phyloP scores from a whole-genome alignment of 768 basidiomycete species.

The Lactarius pseudohatsudake region DNA sequence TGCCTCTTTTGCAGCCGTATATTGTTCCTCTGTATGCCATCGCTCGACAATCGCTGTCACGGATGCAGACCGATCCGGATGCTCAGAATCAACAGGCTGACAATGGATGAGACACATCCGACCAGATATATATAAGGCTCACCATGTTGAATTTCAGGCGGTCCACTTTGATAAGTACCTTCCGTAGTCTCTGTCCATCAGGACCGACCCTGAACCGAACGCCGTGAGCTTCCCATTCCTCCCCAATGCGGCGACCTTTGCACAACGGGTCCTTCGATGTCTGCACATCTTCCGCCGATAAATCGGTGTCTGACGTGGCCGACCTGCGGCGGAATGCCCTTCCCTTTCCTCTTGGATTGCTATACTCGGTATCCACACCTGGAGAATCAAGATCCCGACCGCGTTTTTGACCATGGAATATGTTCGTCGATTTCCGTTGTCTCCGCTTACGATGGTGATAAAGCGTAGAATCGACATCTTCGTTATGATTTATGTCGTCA shows the following conservation, averaged over 20 bases:
- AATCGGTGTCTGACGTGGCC: constrained; percentile 47
- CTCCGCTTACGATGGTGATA: constrained; percentile 52
- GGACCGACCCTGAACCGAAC: constrained; percentile 68
- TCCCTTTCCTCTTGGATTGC: constrained; percentile 37
- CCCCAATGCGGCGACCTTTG: constrained; percentile 61
- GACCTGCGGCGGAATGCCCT: constrained; percentile 53
- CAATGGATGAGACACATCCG: constrained; percentile 23
- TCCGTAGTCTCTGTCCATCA: constrained; percentile 67
- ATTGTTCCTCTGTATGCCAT: constrained; percentile 78
- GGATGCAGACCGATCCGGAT: constrained; percentile 68
- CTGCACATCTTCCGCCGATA: constrained; percentile 49
- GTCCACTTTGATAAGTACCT: constrained; percentile 68
- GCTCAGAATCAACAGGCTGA: constrained; percentile 75
- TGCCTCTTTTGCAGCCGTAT: constrained; percentile 59
- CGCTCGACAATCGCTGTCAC: constrained; percentile 74
- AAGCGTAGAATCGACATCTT: constrained; percentile 41
- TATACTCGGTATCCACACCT: constrained; percentile 40
- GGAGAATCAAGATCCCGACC: constrained; percentile 51
- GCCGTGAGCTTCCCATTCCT: constrained; percentile 75
- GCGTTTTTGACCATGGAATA: constrained; percentile 61
- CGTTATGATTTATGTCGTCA: constrained; percentile 44
- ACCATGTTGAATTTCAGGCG: constrained; percentile 75
- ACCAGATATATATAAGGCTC: constrained; percentile 31
- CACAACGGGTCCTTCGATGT: constrained; percentile 52
- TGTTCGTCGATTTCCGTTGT: constrained; percentile 52